These are phyloP conservation scores for Penicillium sp. DNA, from an alignment of 2,329 filamentous ascomycete genomes.

Conservation along the genomic window DNA sequence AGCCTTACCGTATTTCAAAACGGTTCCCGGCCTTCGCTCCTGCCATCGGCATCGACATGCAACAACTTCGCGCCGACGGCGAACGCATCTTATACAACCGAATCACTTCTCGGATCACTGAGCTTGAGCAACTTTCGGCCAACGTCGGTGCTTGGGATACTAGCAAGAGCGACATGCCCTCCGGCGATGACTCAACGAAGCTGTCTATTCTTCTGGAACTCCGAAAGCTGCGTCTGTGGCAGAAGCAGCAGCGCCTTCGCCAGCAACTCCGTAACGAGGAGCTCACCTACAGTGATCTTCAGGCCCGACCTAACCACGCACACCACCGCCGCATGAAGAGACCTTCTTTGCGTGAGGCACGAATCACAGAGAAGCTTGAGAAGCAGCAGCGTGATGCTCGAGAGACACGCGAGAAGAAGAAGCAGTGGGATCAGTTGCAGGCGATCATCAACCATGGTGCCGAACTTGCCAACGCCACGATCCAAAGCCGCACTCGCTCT, in stretches of 20 bases:
- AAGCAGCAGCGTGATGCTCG: constrained; percentile 97
- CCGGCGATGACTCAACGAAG: constrained; percentile 79
- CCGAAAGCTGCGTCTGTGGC: constrained; percentile 66
- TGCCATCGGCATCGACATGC: constrained; percentile 74
- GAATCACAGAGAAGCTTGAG: constrained; percentile 97
- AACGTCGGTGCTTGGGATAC: constrained; percentile 87
- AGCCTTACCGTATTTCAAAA: constrained; percentile 70
- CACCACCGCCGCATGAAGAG: constrained; percentile 95
- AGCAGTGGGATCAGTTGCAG: constrained; percentile 86
- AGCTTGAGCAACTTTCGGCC: constrained; percentile 78
- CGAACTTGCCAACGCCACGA: constrained; percentile 69
- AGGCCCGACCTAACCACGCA: constrained; percentile 65
- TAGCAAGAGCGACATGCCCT: constrained; percentile 62
- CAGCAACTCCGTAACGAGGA: constrained; percentile 87
- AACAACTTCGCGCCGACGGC: constrained; percentile 79
- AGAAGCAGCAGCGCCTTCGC: constrained; percentile 81
- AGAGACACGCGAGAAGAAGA: constrained; percentile 96
- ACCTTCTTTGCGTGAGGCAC: constrained; percentile 88
- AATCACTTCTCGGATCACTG: constrained; percentile 77
- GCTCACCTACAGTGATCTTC: constrained; percentile 71
- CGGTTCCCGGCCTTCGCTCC: constrained; percentile 88
- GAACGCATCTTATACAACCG: constrained; percentile 88
- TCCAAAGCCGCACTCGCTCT: constrained; percentile 68
- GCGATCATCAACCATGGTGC: constrained; percentile 79
- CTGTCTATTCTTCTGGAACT: constrained; percentile 93